Evolutionary conservation across 164 flowering plant species (phyloP), one percentile per base, ranked within the genome.

Genomic region (Houttuynia cordata): DNA sequence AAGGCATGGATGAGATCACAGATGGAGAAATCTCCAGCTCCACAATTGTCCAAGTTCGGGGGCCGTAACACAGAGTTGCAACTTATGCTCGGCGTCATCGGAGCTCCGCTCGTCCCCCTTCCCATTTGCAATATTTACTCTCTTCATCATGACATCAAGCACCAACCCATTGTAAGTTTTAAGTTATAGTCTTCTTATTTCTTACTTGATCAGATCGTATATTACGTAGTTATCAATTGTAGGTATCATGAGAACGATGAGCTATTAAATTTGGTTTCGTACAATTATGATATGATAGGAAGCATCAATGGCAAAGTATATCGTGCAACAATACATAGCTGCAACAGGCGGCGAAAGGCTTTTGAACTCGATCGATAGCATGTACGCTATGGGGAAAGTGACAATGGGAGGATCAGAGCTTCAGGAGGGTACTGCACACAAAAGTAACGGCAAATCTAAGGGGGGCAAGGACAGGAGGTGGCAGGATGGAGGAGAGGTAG

Each of bases 371-470:
- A 70, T 85, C 20, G 77, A 80, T 37, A 89, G 93, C 71, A 81
- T 87, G 95, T 92, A 86, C 23, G 96, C 95, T 8, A 81, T 91
- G 83, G 98, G 98, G 69, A 85, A 85, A 71, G 91, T 91, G 75
- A 81, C 51, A 64, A 83, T 88, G 93, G 68, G 42, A 37, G 74
- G 85, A 1, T 75, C 91, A 2, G 96, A 88, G 59, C 69, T 86
- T 23, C 41, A 67, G 14, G 30, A 69, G 0, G 91, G 87, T 1
- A n/a, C n/a, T n/a, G 89, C 77, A 53, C 45, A 20, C 42, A 41
- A 18, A 24, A 45, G 24, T 6, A 18, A 24, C 24, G 60, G 61
- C 49, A 58, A 55, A n/a, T 66, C 24, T 19, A 73, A 69, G 68
- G 68, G 47, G 53, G 67, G 61, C 68, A 91, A 82, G 70, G 70